Base-by-base conservation (phyloP, 2,329 filamentous ascomycete genomes). In the Niveomyces coronatus region DNA sequence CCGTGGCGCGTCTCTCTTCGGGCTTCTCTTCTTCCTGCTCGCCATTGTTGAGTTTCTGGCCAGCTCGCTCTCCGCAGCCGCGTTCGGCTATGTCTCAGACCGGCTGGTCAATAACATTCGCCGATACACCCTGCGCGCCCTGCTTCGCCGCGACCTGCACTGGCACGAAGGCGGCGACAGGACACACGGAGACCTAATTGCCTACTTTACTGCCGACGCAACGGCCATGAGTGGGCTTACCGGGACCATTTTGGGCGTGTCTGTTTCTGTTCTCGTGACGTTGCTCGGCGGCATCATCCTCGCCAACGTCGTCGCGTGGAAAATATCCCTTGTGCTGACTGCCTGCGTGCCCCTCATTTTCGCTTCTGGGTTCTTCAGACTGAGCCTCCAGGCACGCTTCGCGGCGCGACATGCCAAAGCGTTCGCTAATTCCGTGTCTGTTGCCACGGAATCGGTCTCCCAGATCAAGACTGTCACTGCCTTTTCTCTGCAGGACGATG, bases 271-370 rank as follows among this genome's bases (percentile, higher is more conserved):
- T 14, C 46, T 67, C 2, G 67, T 82, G 41, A 82, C 79, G 52
- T 68, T 83, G 15, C 45, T 82, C 18, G 74, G 67, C 0, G 76
- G 74, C 1, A 73, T 83, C 37, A 70, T 80, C 23, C 49, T 84
- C 11, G 72, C 78, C 0, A 74, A 80, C 44, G 71, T 81, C 35
- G 64, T 84, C 35, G 78, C 77, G 4, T 85, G 81, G 81, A 78
- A 73, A 49, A 81, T 85, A 40, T 77, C 79, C 1, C 55, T 85
- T 9, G 79, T 85, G 3, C 76, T 76, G 37, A 63, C 85, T 2
- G 67, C 76, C 2, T 63, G 73, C 16, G 71, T 84, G 0, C 81
- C 80, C 0, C 56, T 83, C 11, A 67, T 83, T 6, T 63, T 85
- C 0, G 74, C 73, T 3, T 65, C 76, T 1, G 79, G 80, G 1